These are phyloP conservation scores for Kodamaea ohmeri DNA, from an alignment of 1,139 yeast species.

Conservation along the genomic window DNA sequence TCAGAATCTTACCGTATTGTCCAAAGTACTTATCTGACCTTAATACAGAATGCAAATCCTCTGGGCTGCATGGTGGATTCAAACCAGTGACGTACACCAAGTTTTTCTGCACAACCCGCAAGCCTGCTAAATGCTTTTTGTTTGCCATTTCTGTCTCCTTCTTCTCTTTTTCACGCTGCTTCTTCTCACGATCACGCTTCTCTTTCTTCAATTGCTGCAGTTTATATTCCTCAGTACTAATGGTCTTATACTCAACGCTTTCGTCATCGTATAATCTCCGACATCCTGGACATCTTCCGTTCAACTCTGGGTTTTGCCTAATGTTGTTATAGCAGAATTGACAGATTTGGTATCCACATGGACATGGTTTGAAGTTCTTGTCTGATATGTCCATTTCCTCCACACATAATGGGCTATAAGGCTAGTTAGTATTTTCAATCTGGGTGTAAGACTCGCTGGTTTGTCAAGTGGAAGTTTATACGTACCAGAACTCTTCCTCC, in stretches of 20 bases:
- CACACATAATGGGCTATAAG: constrained; percentile 78
- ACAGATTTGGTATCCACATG: constrained; percentile 98
- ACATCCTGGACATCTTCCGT: constrained; percentile 97
- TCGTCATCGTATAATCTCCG: constrained; percentile 93
- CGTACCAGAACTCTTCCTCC: constrained; percentile 73
- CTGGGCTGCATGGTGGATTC: constrained; percentile 86
- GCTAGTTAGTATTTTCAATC: constrained; percentile 20
- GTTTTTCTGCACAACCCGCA: constrained; percentile 96
- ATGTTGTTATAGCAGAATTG: constrained; percentile 97
- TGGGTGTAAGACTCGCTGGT: background rate
- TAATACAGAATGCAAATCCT: constrained; percentile 80
- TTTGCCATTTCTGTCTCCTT: constrained; percentile 87
- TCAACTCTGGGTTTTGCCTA: constrained; percentile 89
- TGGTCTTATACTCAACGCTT: constrained; percentile 78
- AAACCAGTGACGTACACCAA: constrained; percentile 95
- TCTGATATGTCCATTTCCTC: constrained; percentile 97
- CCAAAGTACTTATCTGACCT: constrained; percentile 95
- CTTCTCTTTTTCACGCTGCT: constrained; percentile 86
- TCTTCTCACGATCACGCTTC: constrained; percentile 80
- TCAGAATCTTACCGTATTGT: constrained; percentile 93
- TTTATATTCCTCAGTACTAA: constrained; percentile 82
- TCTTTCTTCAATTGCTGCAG: constrained; percentile 76
- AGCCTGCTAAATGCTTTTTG: constrained; percentile 92
- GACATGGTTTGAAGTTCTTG: constrained; percentile 96
- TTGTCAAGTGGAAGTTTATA: constrained; percentile 12